Conservation (phyloP, 2,329 filamentous ascomycete genomes). For the Plenodomus lindquistii region DNA sequence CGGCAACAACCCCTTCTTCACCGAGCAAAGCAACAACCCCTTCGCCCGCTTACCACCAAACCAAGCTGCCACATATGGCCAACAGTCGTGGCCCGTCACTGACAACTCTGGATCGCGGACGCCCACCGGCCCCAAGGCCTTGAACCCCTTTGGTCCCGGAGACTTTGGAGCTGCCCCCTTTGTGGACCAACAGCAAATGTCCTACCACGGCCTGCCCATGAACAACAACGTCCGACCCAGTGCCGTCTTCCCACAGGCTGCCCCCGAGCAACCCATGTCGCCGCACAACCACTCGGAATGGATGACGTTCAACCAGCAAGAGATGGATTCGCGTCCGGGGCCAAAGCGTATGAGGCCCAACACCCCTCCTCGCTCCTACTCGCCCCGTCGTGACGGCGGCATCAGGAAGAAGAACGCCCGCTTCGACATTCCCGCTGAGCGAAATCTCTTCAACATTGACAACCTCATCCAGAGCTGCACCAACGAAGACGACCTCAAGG, state of each 20-base stretch:
- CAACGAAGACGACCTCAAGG: slow-evolving; percentile 92
- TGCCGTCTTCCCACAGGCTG: slow-evolving; percentile 53
- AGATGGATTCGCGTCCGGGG: slow-evolving; percentile 54
- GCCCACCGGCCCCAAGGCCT: slow-evolving; percentile 72
- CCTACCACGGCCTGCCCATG: slow-evolving; percentile 44
- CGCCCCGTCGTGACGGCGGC: slow-evolving; percentile 78
- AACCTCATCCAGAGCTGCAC: slow-evolving; percentile 84
- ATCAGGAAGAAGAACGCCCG: slow-evolving; percentile 99
- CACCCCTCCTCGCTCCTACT: slow-evolving; percentile 73
- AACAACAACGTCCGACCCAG: slow-evolving; percentile 51
- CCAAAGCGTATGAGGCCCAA: slow-evolving; percentile 65
- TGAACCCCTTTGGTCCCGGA: slow-evolving; percentile 62
- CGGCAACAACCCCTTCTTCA: slow-evolving; percentile 54
- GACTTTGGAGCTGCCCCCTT: slow-evolving; percentile 55
- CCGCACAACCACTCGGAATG: slow-evolving; percentile 65
- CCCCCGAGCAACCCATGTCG: slow-evolving; percentile 57
- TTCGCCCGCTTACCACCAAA: slow-evolving; percentile 66
- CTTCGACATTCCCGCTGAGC: slow-evolving; percentile 93
- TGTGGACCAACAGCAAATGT: slow-evolving; percentile 46
- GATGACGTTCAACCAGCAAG: slow-evolving; percentile 55
- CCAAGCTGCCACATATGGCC: slow-evolving; percentile 52
- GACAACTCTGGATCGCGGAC: slow-evolving; percentile 73
- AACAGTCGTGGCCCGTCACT: slow-evolving; percentile 64
- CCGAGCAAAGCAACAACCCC: slow-evolving; percentile 56
- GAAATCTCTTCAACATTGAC: slow-evolving; percentile 94